Evolutionary conservation across 2,329 filamentous ascomycete species (phyloP).

Genomic region (Chalaropsis thielavioides): DNA sequence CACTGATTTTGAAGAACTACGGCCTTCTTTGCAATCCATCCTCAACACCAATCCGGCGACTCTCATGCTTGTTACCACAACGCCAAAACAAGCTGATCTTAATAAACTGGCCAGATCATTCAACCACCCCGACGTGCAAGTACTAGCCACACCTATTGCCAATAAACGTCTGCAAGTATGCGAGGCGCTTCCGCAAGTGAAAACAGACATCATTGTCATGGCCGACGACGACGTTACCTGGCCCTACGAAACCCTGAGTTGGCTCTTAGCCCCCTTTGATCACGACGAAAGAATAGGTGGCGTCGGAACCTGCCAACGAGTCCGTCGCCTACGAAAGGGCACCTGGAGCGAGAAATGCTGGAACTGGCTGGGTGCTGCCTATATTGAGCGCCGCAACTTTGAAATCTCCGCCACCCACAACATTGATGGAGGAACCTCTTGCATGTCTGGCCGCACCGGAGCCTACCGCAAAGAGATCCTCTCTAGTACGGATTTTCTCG

Average conservation of each 20-base stretch:
- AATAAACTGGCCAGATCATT: conserved; percentile 51
- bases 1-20: conserved; percentile 69
- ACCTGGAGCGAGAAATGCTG: conserved; percentile 51
- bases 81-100: conserved; percentile 58
- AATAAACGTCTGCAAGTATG: conserved; percentile 95
- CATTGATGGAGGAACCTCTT: conserved; percentile 90
- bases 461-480: conserved; percentile 84
- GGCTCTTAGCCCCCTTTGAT: conserved; percentile 88
- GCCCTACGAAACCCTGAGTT: conserved; percentile 71
- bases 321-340: conserved; percentile 52
- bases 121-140: conserved; percentile 47
- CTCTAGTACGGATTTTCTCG: conserved; percentile 68
- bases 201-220: conserved; percentile 74
- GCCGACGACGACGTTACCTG: conserved; percentile 94
- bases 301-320: conserved; percentile 80
- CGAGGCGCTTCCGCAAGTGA: conserved; percentile 72
- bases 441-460: conserved; percentile 86
- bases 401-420: conserved; percentile 92
- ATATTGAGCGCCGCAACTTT: conserved; percentile 88
- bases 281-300: conserved; percentile 62
- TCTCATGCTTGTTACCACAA: conserved; percentile 76
- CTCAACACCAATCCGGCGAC: conserved; percentile 54
- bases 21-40: conserved; percentile 65
- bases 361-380: conserved; percentile 83
- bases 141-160: conserved; percentile 67